Conservation (phyloP, 306 rosid species). For the Acacia crassicarpa region DNA sequence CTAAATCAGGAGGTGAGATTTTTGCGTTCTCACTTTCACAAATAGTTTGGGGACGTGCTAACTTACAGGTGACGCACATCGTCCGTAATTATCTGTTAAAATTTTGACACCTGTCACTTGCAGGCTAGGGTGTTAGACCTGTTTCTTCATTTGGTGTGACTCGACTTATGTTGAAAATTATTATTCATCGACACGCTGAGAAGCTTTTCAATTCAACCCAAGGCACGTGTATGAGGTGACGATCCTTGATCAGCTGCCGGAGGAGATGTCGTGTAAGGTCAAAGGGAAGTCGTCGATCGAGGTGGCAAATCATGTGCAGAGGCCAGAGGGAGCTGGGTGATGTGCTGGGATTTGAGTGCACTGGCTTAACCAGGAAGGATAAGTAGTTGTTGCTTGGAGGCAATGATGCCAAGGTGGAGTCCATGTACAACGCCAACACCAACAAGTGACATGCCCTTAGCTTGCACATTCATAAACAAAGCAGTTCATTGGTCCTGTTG, state of each 20-base stretch:
- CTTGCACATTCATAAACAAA: slow-evolving; percentile 12
- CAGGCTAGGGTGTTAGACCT: too few species aligned
- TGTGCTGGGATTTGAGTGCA: slow-evolving; percentile 80
- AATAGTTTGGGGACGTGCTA: slow-evolving; percentile 34
- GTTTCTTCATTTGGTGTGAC: too few species aligned
- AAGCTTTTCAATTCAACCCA: too few species aligned
- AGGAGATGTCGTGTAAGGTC: slow-evolving; percentile 66
- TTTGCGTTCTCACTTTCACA: slow-evolving; percentile 33
- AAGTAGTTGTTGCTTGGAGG: slow-evolving; percentile 90
- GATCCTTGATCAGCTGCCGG: slow-evolving; percentile 72
- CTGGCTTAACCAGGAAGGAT: slow-evolving; percentile 82
- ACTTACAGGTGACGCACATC: slow-evolving; percentile 19
- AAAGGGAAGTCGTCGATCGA: slow-evolving; percentile 88
- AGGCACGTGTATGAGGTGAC: slow-evolving; percentile 76
- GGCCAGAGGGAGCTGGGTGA: slow-evolving; percentile 76
- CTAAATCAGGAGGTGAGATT: too few species aligned
- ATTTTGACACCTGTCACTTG: slow-evolving; percentile 35
- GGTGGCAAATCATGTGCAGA: slow-evolving; percentile 97
- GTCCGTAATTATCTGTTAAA: slow-evolving; percentile 17
- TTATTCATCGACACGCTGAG: too few species aligned
- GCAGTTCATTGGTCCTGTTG: slow-evolving; percentile 12
- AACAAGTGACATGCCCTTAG: slow-evolving; percentile 35
- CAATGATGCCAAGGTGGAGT: slow-evolving; percentile 94
- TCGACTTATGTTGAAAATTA: too few species aligned
- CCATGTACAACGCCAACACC: slow-evolving; percentile 39